Evolutionary conservation across 495 filamentous ascomycete species (phyloP).

Genomic region (Lentithecium fluviatile): DNA sequence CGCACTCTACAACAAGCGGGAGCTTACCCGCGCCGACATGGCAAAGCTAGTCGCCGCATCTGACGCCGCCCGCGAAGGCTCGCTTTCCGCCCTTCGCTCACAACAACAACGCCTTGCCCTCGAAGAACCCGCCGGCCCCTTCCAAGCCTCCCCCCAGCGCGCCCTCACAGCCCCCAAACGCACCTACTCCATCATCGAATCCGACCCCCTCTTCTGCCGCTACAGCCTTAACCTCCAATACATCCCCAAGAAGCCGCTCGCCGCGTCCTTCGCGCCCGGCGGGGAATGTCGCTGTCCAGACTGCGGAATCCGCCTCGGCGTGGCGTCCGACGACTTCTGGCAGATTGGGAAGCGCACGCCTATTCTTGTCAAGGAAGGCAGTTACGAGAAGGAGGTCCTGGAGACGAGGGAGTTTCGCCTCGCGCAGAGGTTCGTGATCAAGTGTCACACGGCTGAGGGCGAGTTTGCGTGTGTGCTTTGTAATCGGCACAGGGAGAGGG

Average conservation of each 20-base stretch:
- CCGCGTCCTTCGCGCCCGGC: slow-evolving; percentile 32
- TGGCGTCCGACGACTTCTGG: slow-evolving; percentile 33
- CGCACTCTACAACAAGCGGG: slow-evolving; percentile 36
- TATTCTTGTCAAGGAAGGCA: slow-evolving; percentile 12
- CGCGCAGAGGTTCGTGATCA: slow-evolving; percentile 38
- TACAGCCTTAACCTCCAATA: slow-evolving; percentile 38
- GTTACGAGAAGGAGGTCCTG: slow-evolving; percentile 29
- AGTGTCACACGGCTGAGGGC: slow-evolving; percentile 38
- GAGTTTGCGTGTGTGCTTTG: slow-evolving; percentile 41
- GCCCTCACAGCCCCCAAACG: slow-evolving; percentile 18
- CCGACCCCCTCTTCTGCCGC: slow-evolving; percentile 36
- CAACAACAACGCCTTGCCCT: slow-evolving; percentile 32
- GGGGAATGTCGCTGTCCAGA: slow-evolving; percentile 32
- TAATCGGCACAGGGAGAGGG: slow-evolving; percentile 30
- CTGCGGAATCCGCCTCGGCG: slow-evolving; percentile 28
- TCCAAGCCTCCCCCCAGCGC: neutral
- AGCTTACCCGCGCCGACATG: slow-evolving; percentile 34
- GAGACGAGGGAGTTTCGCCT: slow-evolving; percentile 33
- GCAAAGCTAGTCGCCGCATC: slow-evolving; percentile 36
- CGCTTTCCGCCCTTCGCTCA: slow-evolving; percentile 33
- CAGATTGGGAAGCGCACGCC: slow-evolving; percentile 33
- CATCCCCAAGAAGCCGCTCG: slow-evolving; percentile 28
- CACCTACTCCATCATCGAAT: slow-evolving; percentile 11
- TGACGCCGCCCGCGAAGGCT: slow-evolving; percentile 38
- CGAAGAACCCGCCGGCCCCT: slow-evolving; percentile 6